A percentile compares a stretch with the other conserved stretches of the same genome.
Conservation (phyloP, 1,284 basidiomycete genomes). For the Malassezia caprae region DNA sequence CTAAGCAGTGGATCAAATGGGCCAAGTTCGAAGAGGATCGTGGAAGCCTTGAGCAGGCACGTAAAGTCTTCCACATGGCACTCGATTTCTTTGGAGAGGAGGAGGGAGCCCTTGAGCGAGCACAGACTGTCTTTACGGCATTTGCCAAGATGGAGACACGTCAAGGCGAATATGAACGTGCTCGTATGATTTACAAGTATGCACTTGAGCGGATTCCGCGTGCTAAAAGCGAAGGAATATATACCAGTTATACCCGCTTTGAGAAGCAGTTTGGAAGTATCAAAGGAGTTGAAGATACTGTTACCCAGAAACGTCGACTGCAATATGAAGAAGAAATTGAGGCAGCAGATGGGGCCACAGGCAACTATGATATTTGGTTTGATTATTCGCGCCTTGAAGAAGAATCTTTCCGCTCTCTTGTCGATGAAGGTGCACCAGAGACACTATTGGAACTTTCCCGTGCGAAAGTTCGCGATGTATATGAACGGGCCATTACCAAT, state of each 20-base stretch:
- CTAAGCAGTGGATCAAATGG: conserved; percentile 89
- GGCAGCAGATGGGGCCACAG: conserved; percentile 51
- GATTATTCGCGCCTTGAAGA: conserved; percentile 91
- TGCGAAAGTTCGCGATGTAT: conserved; percentile 72
- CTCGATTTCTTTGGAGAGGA: conserved; percentile 95
- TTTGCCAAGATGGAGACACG: conserved; percentile 98
- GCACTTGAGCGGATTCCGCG: conserved; percentile 80
- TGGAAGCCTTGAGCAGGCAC: conserved; percentile 64
- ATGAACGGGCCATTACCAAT: conserved; percentile 90
- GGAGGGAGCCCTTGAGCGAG: conserved; percentile 91
- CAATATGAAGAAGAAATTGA: conserved; percentile 61
- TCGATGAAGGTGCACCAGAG: conserved; percentile 22
- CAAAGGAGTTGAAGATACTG: conserved; percentile 78
- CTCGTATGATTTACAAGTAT: conserved; percentile 94
- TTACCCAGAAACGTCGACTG: conserved; percentile 87
- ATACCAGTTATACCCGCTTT: conserved; percentile 86
- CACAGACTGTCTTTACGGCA: conserved; percentile 85
- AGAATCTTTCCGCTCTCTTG: conserved; percentile 61
- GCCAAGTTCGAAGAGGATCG: conserved; percentile 95
- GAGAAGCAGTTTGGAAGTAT: conserved; percentile 95
- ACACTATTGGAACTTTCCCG: conserved; percentile 21
- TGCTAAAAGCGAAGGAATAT: conserved; percentile 73
- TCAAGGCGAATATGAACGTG: conserved; percentile 88
- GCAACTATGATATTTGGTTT: conserved; percentile 98
- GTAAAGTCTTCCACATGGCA: conserved; percentile 93